Percentiles rank a stretch among this genome's conserved stretches.
These are phyloP conservation scores for Corniculantispora saksenae DNA, from an alignment of 2,329 filamentous ascomycete species.

Conservation along the genomic window DNA sequence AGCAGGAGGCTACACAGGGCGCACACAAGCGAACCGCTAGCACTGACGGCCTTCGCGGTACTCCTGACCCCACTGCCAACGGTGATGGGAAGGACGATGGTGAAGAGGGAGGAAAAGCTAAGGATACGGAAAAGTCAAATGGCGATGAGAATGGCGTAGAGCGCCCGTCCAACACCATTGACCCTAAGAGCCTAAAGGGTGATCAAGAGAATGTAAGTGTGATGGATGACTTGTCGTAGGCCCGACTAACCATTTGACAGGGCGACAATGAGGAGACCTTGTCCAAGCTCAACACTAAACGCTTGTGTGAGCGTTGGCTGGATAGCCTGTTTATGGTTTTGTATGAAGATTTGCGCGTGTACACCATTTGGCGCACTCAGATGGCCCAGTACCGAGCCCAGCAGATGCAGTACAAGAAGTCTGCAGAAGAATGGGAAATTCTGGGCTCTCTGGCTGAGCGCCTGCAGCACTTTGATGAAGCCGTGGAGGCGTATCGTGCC, in stretches of 20 bases:
- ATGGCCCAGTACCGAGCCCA: constrained; percentile 95
- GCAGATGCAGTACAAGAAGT: constrained; percentile 94
- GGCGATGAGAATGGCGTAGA: constrained; percentile 56
- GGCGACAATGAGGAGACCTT: constrained; percentile 69
- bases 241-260: constrained; percentile 42
- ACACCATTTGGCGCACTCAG: constrained; percentile 98
- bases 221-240: no score
- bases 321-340: constrained; percentile 99
- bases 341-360: constrained; percentile 95
- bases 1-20: constrained; percentile 59
- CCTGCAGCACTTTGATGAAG: constrained; percentile 88
- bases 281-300: constrained; percentile 93
- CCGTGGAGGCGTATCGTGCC: constrained; percentile 86
- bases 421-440: constrained; percentile 97
- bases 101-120: constrained; percentile 39
- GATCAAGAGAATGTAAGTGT: constrained; percentile 68
- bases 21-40: constrained; percentile 70
- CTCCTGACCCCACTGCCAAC: constrained; percentile 60
- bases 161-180: constrained; percentile 77
- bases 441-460: constrained; percentile 89
- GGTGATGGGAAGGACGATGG: constrained; percentile 42
- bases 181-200: constrained; percentile 74
- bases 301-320: constrained; percentile 94
- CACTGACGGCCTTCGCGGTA: constrained; percentile 74
- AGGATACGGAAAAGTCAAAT: constrained; percentile 38